A percentile compares a stretch with the other conserved stretches of the same genome.
Conservation (phyloP, 2,329 filamentous ascomycete species). For the Alternaria dauci region DNA sequence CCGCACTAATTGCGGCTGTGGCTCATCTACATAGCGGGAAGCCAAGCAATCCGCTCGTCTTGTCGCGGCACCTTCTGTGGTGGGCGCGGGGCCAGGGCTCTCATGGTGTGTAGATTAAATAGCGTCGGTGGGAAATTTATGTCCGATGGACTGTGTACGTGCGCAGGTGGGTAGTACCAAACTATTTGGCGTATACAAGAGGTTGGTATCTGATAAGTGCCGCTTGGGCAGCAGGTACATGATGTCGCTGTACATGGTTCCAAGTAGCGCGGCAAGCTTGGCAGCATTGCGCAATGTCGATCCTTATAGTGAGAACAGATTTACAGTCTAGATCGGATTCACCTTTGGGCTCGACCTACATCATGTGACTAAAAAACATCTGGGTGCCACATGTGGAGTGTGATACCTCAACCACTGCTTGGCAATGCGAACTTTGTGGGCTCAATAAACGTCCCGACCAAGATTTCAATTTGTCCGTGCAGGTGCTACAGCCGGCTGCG, state of each 20-base stretch:
- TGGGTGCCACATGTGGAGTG: background rate
- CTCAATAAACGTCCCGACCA: background rate
- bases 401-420: background rate
- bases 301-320: slow-evolving; percentile 14
- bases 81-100: background rate
- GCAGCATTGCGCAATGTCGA: slow-evolving; percentile 18
- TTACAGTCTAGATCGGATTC: slow-evolving; percentile 1
- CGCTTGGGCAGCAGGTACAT: slow-evolving; percentile 10
- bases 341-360: background rate
- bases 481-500: background rate
- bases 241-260: slow-evolving; percentile 13
- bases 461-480: background rate
- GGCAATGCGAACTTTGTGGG: background rate
- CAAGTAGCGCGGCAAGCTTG: slow-evolving; percentile 19
- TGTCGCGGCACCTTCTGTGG: slow-evolving; percentile 11
- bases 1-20: slow-evolving; percentile 11
- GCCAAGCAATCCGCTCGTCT: slow-evolving; percentile 28
- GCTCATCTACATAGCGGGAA: slow-evolving; percentile 19
- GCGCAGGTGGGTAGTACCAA: background rate
- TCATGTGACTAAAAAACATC: background rate
- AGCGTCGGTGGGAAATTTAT: background rate
- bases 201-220: background rate
- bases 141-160: background rate
- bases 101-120: background rate
- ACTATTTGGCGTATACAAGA: background rate